Percentiles rank a stretch among this genome's conserved stretches.
These are phyloP conservation scores for Alternaria novae-zelandiae DNA, from an alignment of 2,329 filamentous ascomycete genomes.

Conservation along the genomic window DNA sequence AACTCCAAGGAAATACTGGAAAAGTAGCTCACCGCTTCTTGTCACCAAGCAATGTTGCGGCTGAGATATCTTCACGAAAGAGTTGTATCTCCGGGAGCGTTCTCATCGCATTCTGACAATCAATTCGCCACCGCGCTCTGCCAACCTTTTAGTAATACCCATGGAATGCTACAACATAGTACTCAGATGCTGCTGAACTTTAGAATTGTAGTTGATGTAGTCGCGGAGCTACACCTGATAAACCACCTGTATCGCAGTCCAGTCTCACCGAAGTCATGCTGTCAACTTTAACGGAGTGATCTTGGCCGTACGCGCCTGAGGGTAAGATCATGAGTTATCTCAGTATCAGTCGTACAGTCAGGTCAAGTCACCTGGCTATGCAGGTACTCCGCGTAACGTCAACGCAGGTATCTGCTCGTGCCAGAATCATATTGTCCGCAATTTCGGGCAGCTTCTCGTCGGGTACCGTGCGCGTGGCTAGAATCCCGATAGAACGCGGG, in stretches of 20 bases:
- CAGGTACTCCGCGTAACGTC: neutral
- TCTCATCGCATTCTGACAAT: too few species aligned
- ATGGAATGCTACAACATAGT: neutral
- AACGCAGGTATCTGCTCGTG: neutral
- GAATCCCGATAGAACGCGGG: neutral
- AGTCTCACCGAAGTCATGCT: neutral
- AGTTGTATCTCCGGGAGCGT: neutral
- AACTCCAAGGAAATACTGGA: accelerated
- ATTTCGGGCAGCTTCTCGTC: neutral
- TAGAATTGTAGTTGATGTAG: neutral
- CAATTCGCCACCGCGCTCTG: neutral
- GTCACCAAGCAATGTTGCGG: neutral
- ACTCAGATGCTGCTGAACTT: neutral
- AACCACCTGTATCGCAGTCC: neutral
- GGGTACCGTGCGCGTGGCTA: neutral
- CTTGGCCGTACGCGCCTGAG: neutral
- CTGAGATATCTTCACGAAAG: accelerated
- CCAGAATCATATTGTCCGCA: neutral
- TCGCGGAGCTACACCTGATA: neutral
- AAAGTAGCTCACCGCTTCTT: neutral
- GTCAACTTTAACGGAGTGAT: neutral
- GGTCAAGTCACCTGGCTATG: neutral
- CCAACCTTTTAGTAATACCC: neutral
- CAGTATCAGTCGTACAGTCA: neutral
- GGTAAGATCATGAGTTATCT: neutral